Percentiles rank a stretch among this genome's conserved stretches.
These are phyloP conservation scores for Candida sanyaensis DNA, from an alignment of 1,139 yeast genomes.

Conservation along the genomic window DNA sequence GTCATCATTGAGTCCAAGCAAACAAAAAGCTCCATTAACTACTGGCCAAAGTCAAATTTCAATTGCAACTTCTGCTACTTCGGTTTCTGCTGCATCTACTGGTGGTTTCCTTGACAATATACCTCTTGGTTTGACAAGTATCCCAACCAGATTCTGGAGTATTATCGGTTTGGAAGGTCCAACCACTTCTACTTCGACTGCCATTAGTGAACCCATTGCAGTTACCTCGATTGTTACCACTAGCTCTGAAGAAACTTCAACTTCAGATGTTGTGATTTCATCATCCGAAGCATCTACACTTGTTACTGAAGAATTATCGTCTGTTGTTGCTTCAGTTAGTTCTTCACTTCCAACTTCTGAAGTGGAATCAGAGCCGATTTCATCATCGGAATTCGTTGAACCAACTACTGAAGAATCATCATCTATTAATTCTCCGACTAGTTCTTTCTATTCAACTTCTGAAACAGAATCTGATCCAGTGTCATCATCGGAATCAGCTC, in stretches of 20 bases:
- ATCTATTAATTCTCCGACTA: no score
- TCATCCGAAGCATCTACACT: no score
- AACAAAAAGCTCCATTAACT: background rate
- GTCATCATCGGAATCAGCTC: background rate
- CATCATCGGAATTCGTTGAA: background rate
- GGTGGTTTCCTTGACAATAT: background rate
- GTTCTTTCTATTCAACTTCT: background rate
- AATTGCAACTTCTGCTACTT: background rate
- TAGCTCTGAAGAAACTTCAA: background rate
- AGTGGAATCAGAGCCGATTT: no score
- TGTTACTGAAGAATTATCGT: background rate
- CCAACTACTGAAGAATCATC: background rate
- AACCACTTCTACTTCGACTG: background rate
- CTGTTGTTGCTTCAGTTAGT: background rate
- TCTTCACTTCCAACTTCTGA: background rate
- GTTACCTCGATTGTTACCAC: background rate
- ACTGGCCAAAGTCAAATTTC: background rate
- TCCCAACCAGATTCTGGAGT: slow-evolving; percentile 3
- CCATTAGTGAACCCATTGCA: background rate
- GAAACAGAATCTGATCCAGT: background rate
- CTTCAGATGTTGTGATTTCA: background rate
- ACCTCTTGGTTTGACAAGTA: background rate
- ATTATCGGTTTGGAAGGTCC: background rate
- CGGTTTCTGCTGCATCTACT: background rate
- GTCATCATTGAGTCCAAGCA: background rate